Percentiles rank a stretch among this genome's conserved stretches.
Evolutionary conservation across 192 early-diverging fungal genomes (phyloP).

Genomic region (Backusella morwellensis): DNA sequence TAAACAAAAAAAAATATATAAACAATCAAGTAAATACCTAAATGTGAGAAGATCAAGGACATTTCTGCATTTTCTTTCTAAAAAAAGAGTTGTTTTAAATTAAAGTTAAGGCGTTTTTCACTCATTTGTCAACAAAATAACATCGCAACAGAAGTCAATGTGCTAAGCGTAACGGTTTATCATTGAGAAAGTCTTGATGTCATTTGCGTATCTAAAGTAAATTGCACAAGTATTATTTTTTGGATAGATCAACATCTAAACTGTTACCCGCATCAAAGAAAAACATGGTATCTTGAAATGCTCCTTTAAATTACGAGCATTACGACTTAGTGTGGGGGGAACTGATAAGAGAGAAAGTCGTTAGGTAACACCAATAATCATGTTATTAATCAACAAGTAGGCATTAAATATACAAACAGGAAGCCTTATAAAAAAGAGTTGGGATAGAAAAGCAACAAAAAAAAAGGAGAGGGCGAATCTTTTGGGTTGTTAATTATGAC

Average conservation of each 20-base stretch:
- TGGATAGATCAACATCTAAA: not conserved
- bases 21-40: not conserved
- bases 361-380: conserved; percentile 97
- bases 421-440: not conserved
- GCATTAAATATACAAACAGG: conserved; percentile 54
- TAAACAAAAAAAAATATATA: not conserved
- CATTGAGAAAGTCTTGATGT: too few species aligned
- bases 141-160: too few species aligned
- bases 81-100: conserved; percentile 44
- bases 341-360: conserved; percentile 56
- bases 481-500: too few species aligned
- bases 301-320: not conserved
- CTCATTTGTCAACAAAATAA: too few species aligned
- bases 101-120: conserved; percentile 46
- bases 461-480: too few species aligned
- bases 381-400: conserved; percentile 90
- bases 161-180: too few species aligned
- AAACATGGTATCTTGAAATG: not conserved
- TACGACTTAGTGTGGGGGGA: not conserved
- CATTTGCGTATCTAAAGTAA: too few species aligned
- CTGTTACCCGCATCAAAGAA: not conserved
- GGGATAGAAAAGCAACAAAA: too few species aligned
- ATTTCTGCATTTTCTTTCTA: not conserved
- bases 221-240: not conserved
- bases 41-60: not conserved